These are phyloP conservation scores for Hyphochytrium catenoides DNA, from an alignment of 352 stramenopile species.

Conservation along the genomic window DNA sequence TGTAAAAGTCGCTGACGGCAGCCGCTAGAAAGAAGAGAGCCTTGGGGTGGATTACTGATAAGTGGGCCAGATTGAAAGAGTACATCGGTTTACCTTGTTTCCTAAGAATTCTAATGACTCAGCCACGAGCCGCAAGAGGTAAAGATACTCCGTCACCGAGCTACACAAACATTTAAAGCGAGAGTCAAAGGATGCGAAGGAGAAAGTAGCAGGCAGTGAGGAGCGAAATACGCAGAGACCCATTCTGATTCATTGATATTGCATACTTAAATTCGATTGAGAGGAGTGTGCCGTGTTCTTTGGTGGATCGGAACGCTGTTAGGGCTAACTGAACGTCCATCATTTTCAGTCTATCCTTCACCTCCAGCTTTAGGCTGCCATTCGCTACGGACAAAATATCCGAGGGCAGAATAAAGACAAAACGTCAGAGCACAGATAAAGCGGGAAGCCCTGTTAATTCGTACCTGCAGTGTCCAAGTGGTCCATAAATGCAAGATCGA, in stretches of 20 bases:
- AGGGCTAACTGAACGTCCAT: background rate
- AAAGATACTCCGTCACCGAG: constrained; percentile 90
- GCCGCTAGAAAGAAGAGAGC: constrained; percentile 81
- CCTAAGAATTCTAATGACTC: constrained; percentile 26
- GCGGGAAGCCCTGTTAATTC: background rate
- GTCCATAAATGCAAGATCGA: constrained; percentile 45
- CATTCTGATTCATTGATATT: no score
- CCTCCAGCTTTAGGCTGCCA: background rate
- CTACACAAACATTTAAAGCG: no score
- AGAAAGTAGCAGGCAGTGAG: no score
- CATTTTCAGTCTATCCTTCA: background rate
- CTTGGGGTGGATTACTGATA: no score
- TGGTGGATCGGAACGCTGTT: no score
- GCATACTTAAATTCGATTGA: no score
- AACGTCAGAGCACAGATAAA: background rate
- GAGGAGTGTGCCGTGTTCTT: no score
- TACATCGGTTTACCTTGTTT: constrained; percentile 19
- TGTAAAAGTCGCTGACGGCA: constrained; percentile 96
- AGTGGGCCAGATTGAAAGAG: no score
- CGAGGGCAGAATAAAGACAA: no score
- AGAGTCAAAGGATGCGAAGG: no score
- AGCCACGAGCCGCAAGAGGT: constrained; percentile 56
- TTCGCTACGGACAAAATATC: background rate
- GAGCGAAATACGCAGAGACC: no score
- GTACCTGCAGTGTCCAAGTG: constrained; percentile 10